Evolutionary conservation across 139 green algal genomes (phyloP).

Genomic region (Monoraphidium neglectum): DNA sequence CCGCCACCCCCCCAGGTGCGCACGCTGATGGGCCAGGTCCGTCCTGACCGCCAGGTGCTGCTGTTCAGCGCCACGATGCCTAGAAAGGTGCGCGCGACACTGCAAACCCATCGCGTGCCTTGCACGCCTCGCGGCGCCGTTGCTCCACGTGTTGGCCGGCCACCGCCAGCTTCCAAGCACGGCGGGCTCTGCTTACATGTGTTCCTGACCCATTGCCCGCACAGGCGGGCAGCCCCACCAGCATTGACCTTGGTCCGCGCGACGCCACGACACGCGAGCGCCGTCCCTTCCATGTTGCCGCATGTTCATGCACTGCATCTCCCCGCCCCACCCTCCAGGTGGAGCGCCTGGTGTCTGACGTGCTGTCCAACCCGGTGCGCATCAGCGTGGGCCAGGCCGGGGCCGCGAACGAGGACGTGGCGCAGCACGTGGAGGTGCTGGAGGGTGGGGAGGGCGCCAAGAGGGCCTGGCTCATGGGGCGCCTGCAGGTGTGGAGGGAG

Average conservation of each 20-base stretch:
- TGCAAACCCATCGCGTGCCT: constrained; percentile 45
- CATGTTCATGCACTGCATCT: too few species aligned
- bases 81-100: constrained; percentile 70
- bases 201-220: too few species aligned
- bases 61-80: constrained; percentile 99
- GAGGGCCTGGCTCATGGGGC: constrained; percentile 71
- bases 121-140: constrained; percentile 61
- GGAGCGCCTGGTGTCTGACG: constrained; percentile 70
- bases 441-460: constrained; percentile 62
- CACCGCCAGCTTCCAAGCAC: too few species aligned
- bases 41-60: constrained; percentile 95
- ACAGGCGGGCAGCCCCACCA: too few species aligned
- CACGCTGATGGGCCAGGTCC: constrained; percentile 69
- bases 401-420: constrained; percentile 95
- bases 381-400: constrained; percentile 83
- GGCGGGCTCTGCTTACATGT: too few species aligned
- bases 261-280: too few species aligned
- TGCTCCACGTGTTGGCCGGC: too few species aligned
- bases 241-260: too few species aligned
- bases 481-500: constrained; percentile 60
- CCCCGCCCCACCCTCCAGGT: constrained; percentile 17
- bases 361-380: constrained; percentile 16
- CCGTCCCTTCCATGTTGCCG: too few species aligned
- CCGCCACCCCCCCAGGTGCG: constrained; percentile 10
- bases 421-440: constrained; percentile 89